Conservation (phyloP, 306 rosid genomes). For the Quercus alba region DNA sequence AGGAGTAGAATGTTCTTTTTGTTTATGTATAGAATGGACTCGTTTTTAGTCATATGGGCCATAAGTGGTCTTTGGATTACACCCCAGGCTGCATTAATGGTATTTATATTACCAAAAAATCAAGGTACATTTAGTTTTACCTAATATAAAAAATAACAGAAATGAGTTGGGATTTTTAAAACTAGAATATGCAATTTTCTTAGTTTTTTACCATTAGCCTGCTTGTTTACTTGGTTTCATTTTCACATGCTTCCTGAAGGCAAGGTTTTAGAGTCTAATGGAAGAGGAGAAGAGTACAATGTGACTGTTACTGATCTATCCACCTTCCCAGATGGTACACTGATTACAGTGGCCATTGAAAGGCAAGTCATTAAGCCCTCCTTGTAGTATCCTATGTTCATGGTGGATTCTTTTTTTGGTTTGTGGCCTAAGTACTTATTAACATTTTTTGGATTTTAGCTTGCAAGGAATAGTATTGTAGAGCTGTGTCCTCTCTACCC, state of each 20-base stretch:
- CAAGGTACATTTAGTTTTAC: too few species aligned
- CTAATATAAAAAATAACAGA: neutral
- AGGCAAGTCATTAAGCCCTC: slow-evolving; percentile 45
- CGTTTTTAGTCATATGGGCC: too few species aligned
- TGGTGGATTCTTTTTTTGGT: slow-evolving; percentile 10
- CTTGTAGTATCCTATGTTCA: slow-evolving; percentile 3
- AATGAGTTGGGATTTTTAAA: neutral
- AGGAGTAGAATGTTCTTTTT: neutral
- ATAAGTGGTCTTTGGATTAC: too few species aligned
- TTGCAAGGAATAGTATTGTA: slow-evolving; percentile 75
- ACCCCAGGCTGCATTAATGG: too few species aligned
- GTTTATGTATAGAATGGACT: too few species aligned
- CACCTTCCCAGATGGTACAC: slow-evolving; percentile 49
- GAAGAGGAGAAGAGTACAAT: slow-evolving; percentile 46
- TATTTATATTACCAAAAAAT: too few species aligned
- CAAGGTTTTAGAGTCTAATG: slow-evolving; percentile 65
- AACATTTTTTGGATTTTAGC: slow-evolving; percentile 35
- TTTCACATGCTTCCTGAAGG: slow-evolving; percentile 52
- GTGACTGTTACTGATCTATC: slow-evolving; percentile 67
- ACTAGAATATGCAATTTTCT: neutral
- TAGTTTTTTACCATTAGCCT: neutral
- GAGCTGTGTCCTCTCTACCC: slow-evolving; percentile 53
- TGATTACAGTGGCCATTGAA: slow-evolving; percentile 82
- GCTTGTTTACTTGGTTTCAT: slow-evolving; percentile 27
- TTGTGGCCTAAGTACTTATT: slow-evolving; percentile 15